Evolutionary conservation across 2,329 filamentous ascomycete genomes (phyloP).

Genomic region (Calonectria honghensis): DNA sequence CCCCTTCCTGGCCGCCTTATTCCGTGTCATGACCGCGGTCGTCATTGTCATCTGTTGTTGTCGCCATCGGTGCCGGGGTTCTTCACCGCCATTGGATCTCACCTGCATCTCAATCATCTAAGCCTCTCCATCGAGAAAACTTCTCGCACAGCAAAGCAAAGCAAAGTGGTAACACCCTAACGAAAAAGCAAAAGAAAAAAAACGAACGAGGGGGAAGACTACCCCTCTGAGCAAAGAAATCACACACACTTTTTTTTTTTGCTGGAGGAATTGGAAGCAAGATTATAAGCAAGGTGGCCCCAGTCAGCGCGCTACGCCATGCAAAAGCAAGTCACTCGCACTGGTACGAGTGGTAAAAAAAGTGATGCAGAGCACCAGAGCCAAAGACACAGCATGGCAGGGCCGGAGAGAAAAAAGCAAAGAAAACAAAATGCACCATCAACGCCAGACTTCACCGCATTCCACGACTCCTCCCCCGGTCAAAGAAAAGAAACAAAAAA

Average conservation of each 20-base stretch:
- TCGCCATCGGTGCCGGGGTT: constrained; percentile 7
- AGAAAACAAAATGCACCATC: background rate
- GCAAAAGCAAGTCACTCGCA: constrained; percentile 28
- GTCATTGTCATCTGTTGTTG: background rate
- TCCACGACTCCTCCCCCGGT: constrained; percentile 13
- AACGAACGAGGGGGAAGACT: background rate
- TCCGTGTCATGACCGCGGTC: constrained; percentile 6
- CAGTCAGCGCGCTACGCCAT: constrained; percentile 9
- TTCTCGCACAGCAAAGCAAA: constrained; percentile 20
- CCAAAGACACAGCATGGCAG: constrained; percentile 14
- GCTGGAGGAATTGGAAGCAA: background rate
- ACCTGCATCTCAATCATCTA: constrained; percentile 14
- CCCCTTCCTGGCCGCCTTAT: constrained; percentile 5
- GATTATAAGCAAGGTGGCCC: constrained; percentile 11
- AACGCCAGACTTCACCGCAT: constrained; percentile 31
- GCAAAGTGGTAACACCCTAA: constrained; percentile 23
- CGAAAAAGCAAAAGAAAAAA: constrained; percentile 26
- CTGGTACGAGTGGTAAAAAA: background rate
- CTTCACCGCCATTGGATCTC: constrained; percentile 35
- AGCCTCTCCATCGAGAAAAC: constrained; percentile 7
- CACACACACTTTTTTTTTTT: background rate
- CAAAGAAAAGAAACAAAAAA: constrained; percentile 2
- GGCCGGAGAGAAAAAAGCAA: constrained; percentile 24
- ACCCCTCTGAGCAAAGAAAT: background rate
- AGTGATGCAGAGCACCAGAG: constrained; percentile 9